Conservation (phyloP, 225 moss, liverwort and hornwort genomes). For the Marchantia paleacea region DNA sequence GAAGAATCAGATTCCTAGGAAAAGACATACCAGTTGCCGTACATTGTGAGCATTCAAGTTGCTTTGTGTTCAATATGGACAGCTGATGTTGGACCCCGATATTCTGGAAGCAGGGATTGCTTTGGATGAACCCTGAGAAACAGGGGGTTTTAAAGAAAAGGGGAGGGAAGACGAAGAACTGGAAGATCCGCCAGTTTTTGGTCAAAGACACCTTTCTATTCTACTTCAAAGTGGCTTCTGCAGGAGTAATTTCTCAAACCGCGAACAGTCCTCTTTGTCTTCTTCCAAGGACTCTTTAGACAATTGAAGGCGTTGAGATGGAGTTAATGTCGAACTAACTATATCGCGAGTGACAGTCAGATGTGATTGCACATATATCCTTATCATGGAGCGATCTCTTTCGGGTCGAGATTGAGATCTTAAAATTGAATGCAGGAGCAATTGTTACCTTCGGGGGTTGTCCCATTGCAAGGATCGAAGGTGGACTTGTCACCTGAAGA, state of each 20-base stretch:
- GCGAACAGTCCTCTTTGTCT: neutral
- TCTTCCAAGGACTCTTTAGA: neutral
- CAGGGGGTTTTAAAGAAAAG: slow-evolving; percentile 32
- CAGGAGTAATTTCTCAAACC: slow-evolving; percentile 5
- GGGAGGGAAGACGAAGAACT: slow-evolving; percentile 23
- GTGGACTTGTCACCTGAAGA: slow-evolving; percentile 36
- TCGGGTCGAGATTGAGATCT: neutral
- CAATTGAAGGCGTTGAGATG: neutral
- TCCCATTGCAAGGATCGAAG: slow-evolving; percentile 38
- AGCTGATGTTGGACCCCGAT: no score
- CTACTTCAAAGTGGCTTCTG: slow-evolving; percentile 28
- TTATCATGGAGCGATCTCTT: neutral
- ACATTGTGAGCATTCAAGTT: neutral
- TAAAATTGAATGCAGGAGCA: slow-evolving; percentile 1
- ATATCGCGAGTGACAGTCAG: neutral
- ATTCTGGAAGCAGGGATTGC: slow-evolving; percentile 21
- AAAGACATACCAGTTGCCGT: no score
- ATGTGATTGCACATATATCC: neutral
- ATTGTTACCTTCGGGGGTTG: slow-evolving; percentile 24
- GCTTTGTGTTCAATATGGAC: no score
- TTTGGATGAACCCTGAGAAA: slow-evolving; percentile 38
- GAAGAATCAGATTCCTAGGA: no score
- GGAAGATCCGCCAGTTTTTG: slow-evolving; percentile 32
- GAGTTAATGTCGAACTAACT: neutral
- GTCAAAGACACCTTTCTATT: slow-evolving; percentile 42